Evolutionary conservation across 768 basidiomycete species (phyloP).

Genomic region (Candolleomyces eurysporus): DNA sequence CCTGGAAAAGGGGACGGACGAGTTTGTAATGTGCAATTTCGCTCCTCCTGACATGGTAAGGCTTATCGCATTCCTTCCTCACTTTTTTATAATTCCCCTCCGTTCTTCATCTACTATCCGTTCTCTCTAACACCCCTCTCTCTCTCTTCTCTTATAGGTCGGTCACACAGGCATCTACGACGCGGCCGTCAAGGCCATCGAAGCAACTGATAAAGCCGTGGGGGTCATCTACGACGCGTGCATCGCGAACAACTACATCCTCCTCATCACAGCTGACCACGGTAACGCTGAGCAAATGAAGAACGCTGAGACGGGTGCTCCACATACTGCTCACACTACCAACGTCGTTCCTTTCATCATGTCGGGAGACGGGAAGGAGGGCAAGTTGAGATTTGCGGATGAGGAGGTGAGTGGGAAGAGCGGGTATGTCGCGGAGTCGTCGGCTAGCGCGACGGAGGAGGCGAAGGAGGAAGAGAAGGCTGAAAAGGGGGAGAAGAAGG

Average conservation of each 20-base stretch:
- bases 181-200: conserved; percentile 86
- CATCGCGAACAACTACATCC: conserved; percentile 79
- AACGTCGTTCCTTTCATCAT: conserved; percentile 92
- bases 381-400: conserved; percentile 56
- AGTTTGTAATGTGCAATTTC: conserved; percentile 98
- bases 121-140: not conserved
- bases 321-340: conserved; percentile 90
- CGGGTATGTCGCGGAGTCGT: not conserved
- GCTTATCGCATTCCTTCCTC: too few species aligned
- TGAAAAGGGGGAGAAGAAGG: conserved; percentile 54
- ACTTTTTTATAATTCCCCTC: not conserved
- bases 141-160: not conserved
- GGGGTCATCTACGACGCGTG: conserved; percentile 86
- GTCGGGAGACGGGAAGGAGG: conserved; percentile 44
- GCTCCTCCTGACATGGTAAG: conserved; percentile 93
- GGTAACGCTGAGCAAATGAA: conserved; percentile 96
- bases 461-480: conserved; percentile 43
- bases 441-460: conserved; percentile 31
- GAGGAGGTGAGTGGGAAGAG: conserved; percentile 50
- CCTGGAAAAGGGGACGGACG: conserved; percentile 63
- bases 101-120: too few species aligned
- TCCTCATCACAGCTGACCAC: conserved; percentile 90
- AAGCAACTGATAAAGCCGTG: conserved; percentile 87
- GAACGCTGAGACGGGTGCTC: conserved; percentile 77
- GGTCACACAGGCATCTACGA: conserved; percentile 90